phyloP scores from a whole-genome alignment of 345 rosid genomes.

The Boechera retrofracta region DNA sequence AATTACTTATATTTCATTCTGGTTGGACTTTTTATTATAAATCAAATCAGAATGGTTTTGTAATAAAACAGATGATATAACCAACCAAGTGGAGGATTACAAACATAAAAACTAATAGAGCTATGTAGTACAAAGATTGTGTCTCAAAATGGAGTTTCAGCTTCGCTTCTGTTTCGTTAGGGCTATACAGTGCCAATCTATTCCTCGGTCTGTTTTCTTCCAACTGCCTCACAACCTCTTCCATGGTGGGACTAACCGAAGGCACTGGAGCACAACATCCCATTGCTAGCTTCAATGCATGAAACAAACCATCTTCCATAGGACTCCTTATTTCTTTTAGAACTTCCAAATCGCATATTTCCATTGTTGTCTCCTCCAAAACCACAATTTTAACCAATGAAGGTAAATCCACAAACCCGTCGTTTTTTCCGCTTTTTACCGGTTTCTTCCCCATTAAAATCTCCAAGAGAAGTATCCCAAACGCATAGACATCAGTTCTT shows the following conservation, averaged over 20 bases:
- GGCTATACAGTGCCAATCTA: conserved; percentile 80
- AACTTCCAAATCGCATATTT: conserved; percentile 73
- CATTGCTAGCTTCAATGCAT: conserved; percentile 85
- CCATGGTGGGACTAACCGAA: conserved; percentile 68
- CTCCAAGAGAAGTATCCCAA: conserved; percentile 76
- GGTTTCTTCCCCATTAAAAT: conserved; percentile 81
- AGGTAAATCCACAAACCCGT: conserved; percentile 62
- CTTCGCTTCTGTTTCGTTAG: conserved; percentile 17
- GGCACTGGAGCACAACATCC: conserved; percentile 84
- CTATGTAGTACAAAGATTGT: not conserved
- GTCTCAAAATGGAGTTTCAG: not conserved
- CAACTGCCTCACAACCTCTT: conserved; percentile 73
- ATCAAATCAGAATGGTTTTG: conserved; percentile 13
- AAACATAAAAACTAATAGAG: conserved; percentile 1
- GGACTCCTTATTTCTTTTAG: conserved; percentile 76
- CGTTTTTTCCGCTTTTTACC: conserved; percentile 61
- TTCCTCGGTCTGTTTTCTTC: conserved; percentile 82
- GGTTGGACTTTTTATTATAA: not conserved
- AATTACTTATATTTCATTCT: conserved; percentile 1
- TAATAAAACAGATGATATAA: not conserved
- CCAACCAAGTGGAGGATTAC: not conserved
- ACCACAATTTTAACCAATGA: conserved; percentile 80
- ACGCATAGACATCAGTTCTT: conserved; percentile 85
- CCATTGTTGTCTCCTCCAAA: conserved; percentile 81
- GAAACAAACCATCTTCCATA: conserved; percentile 84